Percentiles rank a stretch among this genome's conserved stretches.
Evolutionary conservation across 2,329 filamentous ascomycete genomes (phyloP).

Genomic region (Monilinia vaccinii-corymbosi): DNA sequence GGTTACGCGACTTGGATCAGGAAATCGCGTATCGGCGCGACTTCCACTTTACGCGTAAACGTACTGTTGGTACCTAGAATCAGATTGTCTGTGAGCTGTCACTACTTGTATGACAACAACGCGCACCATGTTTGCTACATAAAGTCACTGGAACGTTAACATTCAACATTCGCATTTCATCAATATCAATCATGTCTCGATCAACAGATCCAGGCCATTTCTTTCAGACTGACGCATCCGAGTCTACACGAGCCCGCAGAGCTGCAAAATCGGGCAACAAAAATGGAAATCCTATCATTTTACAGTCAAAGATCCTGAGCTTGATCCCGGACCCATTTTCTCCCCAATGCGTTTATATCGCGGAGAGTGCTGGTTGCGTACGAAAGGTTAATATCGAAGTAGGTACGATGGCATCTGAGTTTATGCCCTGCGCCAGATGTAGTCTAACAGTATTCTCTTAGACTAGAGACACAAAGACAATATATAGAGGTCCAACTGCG

Average conservation of each 20-base stretch:
- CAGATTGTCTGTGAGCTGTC: background rate
- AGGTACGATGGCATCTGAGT: slow-evolving; percentile 33
- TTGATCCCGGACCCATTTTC: slow-evolving; percentile 58
- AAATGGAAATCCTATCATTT: slow-evolving; percentile 67
- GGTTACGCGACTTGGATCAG: slow-evolving; percentile 15
- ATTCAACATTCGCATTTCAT: background rate
- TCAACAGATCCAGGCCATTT: slow-evolving; percentile 72
- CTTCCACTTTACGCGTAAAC: slow-evolving; percentile 20
- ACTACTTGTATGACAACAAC: background rate
- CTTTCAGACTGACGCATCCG: slow-evolving; percentile 67
- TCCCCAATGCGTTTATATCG: slow-evolving; percentile 58
- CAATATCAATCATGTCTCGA: slow-evolving; percentile 44
- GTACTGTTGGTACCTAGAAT: too few relatives aligned
- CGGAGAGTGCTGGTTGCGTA: slow-evolving; percentile 77
- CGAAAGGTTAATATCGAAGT: slow-evolving; percentile 69
- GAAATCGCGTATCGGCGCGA: slow-evolving; percentile 8
- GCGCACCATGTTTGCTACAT: slow-evolving; percentile 12
- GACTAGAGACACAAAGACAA: slow-evolving; percentile 35
- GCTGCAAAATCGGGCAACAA: slow-evolving; percentile 65
- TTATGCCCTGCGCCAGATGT: background rate
- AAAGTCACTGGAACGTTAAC: background rate
- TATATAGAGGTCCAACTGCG: slow-evolving; percentile 66
- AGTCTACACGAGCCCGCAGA: slow-evolving; percentile 43
- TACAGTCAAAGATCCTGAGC: slow-evolving; percentile 81
- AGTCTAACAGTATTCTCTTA: slow-evolving; percentile 21